These are phyloP conservation scores for Anthoceros angustus DNA, from an alignment of 225 moss, liverwort and hornwort genomes.

Conservation along the genomic window DNA sequence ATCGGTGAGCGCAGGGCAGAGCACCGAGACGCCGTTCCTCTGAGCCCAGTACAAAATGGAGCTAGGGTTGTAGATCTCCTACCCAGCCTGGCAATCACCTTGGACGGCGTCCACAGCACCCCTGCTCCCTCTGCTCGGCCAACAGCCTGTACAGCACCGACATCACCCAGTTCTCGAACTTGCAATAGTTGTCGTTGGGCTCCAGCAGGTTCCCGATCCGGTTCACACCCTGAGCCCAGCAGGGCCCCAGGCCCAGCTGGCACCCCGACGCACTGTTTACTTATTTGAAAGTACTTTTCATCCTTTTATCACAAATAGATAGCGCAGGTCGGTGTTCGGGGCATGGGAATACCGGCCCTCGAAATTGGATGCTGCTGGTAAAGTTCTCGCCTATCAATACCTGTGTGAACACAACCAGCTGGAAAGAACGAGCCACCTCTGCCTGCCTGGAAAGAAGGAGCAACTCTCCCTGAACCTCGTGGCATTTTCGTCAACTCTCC, in stretches of 20 bases:
- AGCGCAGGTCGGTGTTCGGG: too few species aligned
- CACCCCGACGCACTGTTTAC: too few species aligned
- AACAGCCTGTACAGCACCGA: constrained; percentile 81
- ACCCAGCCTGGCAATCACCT: constrained; percentile 71
- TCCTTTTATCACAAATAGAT: too few species aligned
- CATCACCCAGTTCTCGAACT: constrained; percentile 87
- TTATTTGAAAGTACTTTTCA: too few species aligned
- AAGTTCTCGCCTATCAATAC: too few species aligned
- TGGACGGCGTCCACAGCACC: constrained; percentile 79
- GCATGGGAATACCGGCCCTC: too few species aligned
- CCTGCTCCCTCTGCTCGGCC: constrained; percentile 71
- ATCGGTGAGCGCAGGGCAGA: constrained; percentile 92
- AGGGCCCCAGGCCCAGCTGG: constrained; percentile 53
- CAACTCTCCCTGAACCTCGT: too few species aligned
- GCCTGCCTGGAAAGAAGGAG: too few species aligned
- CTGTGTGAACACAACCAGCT: too few species aligned
- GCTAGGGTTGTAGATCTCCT: constrained; percentile 64
- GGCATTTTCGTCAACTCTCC: too few species aligned
- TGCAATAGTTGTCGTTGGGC: constrained; percentile 90
- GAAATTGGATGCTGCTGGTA: too few species aligned
- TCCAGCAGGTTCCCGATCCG: constrained; percentile 89
- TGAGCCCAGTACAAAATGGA: constrained; percentile 93
- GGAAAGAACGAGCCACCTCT: too few species aligned
- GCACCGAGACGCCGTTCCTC: constrained; percentile 74
- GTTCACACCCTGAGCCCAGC: constrained; percentile 67